Conservation (phyloP, 768 basidiomycete genomes). For the Mycena belliarum region DNA sequence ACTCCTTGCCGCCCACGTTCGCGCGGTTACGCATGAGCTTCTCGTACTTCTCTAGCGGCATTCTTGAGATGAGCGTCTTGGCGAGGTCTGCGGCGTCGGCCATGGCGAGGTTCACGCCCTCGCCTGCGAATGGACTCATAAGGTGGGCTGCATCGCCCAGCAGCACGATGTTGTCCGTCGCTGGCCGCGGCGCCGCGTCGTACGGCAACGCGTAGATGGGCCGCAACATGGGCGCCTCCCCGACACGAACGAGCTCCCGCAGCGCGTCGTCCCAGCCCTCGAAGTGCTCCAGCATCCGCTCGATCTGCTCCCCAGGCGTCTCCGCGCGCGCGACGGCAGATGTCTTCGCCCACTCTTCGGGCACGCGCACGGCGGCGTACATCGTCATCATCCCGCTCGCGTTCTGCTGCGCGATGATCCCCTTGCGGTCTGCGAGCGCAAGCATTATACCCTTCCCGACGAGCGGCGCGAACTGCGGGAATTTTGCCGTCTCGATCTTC, state of each 20-base stretch:
- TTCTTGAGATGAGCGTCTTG: conserved; percentile 4
- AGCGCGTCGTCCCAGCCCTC: conserved; percentile 11
- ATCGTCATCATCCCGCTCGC: conserved; percentile 26
- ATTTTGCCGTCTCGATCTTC: conserved; percentile 12
- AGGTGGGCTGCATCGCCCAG: conserved; percentile 41
- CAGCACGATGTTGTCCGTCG: conserved; percentile 3
- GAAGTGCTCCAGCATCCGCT: conserved; percentile 5
- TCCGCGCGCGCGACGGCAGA: conserved; percentile 9
- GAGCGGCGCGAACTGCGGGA: conserved; percentile 17
- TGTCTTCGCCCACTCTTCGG: conserved; percentile 8
- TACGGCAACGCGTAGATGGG: conserved; percentile 14
- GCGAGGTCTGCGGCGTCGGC: conserved; percentile 24
- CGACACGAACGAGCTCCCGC: conserved; percentile 10
- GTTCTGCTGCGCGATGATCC: conserved; percentile 35
- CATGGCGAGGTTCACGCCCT: conserved; percentile 39
- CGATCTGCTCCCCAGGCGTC: neutral
- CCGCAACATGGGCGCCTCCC: neutral
- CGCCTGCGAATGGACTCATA: conserved; percentile 38
- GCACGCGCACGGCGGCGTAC: conserved; percentile 20
- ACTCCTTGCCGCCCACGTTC: conserved; percentile 3
- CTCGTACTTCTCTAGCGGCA: conserved; percentile 14
- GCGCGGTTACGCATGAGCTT: conserved; percentile 15
- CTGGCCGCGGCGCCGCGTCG: neutral
- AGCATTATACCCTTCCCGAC: conserved; percentile 28
- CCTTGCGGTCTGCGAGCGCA: conserved; percentile 26